Percentiles rank a stretch among this genome's conserved stretches.
Evolutionary conservation across 768 basidiomycete species (phyloP).

Genomic region (Tubosaeta sp.): DNA sequence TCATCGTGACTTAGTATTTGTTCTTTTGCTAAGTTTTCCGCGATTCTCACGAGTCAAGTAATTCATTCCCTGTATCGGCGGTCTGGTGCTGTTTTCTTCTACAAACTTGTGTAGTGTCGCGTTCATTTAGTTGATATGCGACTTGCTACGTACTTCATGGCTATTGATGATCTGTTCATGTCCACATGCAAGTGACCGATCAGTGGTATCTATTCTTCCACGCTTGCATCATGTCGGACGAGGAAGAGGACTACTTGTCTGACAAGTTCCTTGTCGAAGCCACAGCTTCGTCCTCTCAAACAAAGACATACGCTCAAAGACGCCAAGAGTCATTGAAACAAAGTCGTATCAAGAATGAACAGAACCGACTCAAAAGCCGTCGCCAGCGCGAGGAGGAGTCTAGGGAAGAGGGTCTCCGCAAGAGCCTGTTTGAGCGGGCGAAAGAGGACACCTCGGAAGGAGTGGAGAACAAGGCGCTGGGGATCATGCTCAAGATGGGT

Average conservation of each 20-base stretch:
- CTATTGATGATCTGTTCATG: slow-evolving; percentile 26
- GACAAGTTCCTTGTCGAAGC: slow-evolving; percentile 70
- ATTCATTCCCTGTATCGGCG: slow-evolving; percentile 25
- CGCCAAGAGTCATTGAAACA: slow-evolving; percentile 62
- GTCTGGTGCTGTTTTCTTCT: slow-evolving; percentile 46
- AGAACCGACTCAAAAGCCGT: slow-evolving; percentile 59
- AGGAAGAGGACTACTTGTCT: slow-evolving; percentile 80
- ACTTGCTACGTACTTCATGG: slow-evolving; percentile 27
- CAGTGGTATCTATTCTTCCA: slow-evolving; percentile 20
- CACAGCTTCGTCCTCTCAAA: slow-evolving; percentile 30
- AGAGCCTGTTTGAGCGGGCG: slow-evolving; percentile 76
- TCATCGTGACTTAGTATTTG: slow-evolving; percentile 32
- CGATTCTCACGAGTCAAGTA: slow-evolving; percentile 34
- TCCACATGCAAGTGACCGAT: slow-evolving; percentile 7
- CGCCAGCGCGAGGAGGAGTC: slow-evolving; percentile 68
- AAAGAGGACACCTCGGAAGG: slow-evolving; percentile 47
- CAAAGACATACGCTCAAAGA: slow-evolving; percentile 66
- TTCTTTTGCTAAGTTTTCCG: slow-evolving; percentile 35
- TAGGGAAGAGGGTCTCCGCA: slow-evolving; percentile 72
- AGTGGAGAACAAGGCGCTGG: slow-evolving; percentile 67
- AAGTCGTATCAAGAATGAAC: slow-evolving; percentile 60
- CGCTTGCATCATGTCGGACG: slow-evolving; percentile 52
- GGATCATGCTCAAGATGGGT: slow-evolving; percentile 94
- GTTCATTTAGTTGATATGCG: slow-evolving; percentile 22
- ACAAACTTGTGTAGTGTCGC: slow-evolving; percentile 30